A percentile compares a stretch with the other conserved stretches of the same genome.
These are phyloP conservation scores for Botrytis deweyae DNA, from an alignment of 2,329 filamentous ascomycete species.

Conservation along the genomic window DNA sequence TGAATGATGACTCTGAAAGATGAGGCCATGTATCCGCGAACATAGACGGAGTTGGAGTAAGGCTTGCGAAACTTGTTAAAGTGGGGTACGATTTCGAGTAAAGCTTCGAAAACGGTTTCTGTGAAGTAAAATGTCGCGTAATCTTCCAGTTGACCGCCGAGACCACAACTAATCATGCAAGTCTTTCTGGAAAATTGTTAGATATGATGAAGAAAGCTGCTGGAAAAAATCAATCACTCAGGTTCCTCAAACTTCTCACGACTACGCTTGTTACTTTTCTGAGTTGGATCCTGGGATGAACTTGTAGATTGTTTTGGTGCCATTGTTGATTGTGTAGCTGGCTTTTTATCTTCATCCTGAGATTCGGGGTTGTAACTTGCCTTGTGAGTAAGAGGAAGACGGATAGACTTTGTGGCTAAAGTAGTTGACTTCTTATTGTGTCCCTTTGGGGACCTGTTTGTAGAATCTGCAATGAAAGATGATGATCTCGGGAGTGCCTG, in stretches of 20 bases:
- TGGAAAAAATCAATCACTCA: background rate
- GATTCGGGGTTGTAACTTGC: fast-evolving
- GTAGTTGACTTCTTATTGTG: background rate
- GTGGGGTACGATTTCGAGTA: background rate
- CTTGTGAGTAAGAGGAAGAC: background rate
- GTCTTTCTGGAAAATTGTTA: background rate
- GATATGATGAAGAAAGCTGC: fast-evolving
- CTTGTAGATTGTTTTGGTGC: no score
- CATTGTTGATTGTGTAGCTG: background rate
- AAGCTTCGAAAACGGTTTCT: background rate
- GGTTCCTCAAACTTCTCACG: background rate
- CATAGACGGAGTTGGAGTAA: background rate
- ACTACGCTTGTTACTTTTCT: background rate
- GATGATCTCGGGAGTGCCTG: no score
- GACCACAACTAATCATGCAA: background rate
- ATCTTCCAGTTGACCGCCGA: background rate
- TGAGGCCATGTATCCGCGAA: background rate
- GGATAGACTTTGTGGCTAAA: background rate
- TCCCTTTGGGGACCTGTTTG: background rate
- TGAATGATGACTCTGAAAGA: background rate
- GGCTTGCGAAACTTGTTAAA: background rate
- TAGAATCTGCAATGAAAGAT: background rate
- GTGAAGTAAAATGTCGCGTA: background rate
- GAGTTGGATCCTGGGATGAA: background rate
- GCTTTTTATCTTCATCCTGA: no score